A percentile compares a stretch with the other conserved stretches of the same genome.
phyloP scores from a whole-genome alignment of 176 grass and related monocot genomes.

The Phragmites australis region DNA sequence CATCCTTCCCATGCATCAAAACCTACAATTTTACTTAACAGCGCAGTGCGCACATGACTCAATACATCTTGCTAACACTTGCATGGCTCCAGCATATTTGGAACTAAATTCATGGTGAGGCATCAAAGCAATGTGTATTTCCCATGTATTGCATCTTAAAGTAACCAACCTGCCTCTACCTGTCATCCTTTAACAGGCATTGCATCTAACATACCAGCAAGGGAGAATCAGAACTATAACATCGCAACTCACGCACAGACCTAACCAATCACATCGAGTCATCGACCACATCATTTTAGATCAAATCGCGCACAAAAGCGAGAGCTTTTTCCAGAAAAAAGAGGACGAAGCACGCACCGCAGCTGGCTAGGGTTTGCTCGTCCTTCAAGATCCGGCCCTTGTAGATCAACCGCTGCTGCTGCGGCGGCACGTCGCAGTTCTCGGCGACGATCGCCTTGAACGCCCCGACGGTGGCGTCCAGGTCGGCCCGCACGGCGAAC shows the following conservation, averaged over 20 bases:
- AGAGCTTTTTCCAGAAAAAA: neutral
- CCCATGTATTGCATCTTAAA: neutral
- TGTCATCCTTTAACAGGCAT: constrained; percentile 29
- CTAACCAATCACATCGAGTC: neutral
- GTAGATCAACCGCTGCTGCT: constrained; percentile 95
- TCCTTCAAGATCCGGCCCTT: constrained; percentile 93
- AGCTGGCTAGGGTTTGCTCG: constrained; percentile 88
- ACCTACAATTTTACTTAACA: constrained; percentile 5
- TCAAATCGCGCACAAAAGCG: neutral
- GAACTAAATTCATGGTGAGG: neutral
- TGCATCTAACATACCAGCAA: constrained; percentile 16
- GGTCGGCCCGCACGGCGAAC: constrained; percentile 62
- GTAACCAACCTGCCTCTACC: too few species aligned
- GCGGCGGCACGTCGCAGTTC: constrained; percentile 71
- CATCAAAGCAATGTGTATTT: neutral
- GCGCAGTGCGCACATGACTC: neutral
- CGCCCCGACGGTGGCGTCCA: constrained; percentile 50
- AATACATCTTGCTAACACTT: neutral
- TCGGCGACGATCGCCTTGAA: constrained; percentile 73
- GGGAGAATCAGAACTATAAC: neutral
- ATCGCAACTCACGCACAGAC: neutral
- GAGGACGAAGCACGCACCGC: constrained; percentile 47
- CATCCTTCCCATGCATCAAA: neutral
- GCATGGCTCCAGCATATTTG: neutral
- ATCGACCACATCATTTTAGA: neutral